phyloP scores from a whole-genome alignment of 306 rosid genomes.

The Argentina anserina region DNA sequence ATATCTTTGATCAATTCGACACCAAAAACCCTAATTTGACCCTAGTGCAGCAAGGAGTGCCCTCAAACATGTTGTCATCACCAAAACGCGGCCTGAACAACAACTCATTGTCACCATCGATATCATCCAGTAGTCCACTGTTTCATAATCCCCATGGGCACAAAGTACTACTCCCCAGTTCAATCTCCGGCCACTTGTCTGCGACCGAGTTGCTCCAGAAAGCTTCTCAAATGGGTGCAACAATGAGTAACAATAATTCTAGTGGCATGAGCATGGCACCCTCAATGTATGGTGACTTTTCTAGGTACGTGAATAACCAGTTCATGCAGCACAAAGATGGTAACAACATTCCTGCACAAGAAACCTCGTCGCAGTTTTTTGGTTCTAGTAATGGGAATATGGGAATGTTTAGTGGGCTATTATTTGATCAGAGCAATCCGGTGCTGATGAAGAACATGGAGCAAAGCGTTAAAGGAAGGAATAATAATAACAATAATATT shows the following conservation, averaged over 20 bases:
- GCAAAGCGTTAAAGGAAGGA: constrained; percentile 22
- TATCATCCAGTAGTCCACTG: constrained; percentile 1
- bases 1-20: constrained; percentile 29
- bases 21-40: constrained; percentile 28
- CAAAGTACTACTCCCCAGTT: constrained; percentile 31
- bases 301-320: constrained; percentile 35
- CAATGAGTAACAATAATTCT: constrained; percentile 22
- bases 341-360: constrained; percentile 20
- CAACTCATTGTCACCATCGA: constrained; percentile 17
- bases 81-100: constrained; percentile 1
- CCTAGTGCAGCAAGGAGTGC: constrained; percentile 29
- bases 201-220: constrained; percentile 78
- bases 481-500: not conserved
- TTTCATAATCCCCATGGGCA: not conserved
- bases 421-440: constrained; percentile 45
- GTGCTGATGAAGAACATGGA: constrained; percentile 29
- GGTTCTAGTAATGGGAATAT: constrained; percentile 21
- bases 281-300: constrained; percentile 10
- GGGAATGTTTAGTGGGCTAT: constrained; percentile 51
- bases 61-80: constrained; percentile 23
- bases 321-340: constrained; percentile 25
- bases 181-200: constrained; percentile 47
- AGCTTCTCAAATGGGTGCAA: constrained; percentile 87
- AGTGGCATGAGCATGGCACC: constrained; percentile 47
- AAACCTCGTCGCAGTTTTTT: constrained; percentile 25